Evolutionary conservation across 2,329 filamentous ascomycete genomes (phyloP).

Genomic region (Penicillium sp.): DNA sequence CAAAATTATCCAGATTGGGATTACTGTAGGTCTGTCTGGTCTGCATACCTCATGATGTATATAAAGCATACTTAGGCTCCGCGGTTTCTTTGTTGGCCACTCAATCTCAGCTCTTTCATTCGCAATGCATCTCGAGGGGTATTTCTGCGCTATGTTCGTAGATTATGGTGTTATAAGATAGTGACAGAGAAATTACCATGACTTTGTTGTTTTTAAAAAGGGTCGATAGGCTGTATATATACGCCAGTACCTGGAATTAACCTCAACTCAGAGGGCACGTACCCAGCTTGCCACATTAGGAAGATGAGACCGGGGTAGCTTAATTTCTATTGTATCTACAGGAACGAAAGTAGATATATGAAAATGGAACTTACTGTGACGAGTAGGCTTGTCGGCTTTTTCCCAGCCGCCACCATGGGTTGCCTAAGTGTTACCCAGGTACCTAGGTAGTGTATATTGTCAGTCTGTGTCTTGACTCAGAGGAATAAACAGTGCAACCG

Average conservation of each 20-base stretch:
- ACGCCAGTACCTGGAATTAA: not conserved
- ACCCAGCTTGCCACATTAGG: not conserved
- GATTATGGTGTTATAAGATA: not conserved
- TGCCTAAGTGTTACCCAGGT: not conserved
- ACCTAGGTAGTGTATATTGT: not conserved
- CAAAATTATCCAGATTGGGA: not conserved
- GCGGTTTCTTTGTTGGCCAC: not conserved
- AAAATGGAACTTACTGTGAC: not conserved
- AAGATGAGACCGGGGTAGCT: not conserved
- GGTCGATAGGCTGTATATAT: not conserved
- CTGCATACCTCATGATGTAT: not conserved
- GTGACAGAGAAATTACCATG: not conserved
- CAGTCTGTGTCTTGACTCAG: not conserved
- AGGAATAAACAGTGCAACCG: not conserved
- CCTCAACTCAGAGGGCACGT: not conserved
- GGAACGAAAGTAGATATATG: not conserved
- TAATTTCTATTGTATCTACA: not conserved
- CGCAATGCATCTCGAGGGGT: not conserved
- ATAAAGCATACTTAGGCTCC: not conserved
- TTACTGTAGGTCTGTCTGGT: too few species aligned
- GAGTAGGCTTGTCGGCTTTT: not conserved
- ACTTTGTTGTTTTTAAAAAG: too few species aligned
- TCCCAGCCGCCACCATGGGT: not conserved
- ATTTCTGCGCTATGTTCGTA: fast-evolving
- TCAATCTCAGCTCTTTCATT: not conserved